These are phyloP conservation scores for Candida glucosophila DNA, from an alignment of 1,139 yeast genomes.

Conservation along the genomic window DNA sequence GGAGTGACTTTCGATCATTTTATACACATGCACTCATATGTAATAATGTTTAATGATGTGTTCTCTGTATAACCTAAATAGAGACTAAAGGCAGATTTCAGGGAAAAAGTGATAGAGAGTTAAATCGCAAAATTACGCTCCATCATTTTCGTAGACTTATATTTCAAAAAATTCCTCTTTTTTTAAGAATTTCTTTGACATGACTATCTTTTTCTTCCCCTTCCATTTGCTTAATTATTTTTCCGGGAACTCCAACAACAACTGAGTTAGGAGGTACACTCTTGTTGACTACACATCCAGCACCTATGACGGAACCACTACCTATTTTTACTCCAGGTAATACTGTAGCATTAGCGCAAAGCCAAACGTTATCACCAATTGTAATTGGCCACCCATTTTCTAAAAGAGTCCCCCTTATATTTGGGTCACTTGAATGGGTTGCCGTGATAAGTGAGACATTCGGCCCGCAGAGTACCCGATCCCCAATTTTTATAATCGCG, in stretches of 20 bases:
- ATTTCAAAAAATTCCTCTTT: too few relatives aligned
- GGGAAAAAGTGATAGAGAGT: too few relatives aligned
- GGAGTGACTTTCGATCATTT: too few relatives aligned
- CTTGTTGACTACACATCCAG: constrained; percentile 55
- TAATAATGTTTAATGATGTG: too few relatives aligned
- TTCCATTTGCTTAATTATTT: constrained; percentile 26
- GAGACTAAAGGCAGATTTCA: too few relatives aligned
- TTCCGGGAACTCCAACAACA: constrained; percentile 56
- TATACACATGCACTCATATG: too few relatives aligned
- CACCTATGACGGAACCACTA: constrained; percentile 54
- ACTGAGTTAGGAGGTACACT: constrained; percentile 46
- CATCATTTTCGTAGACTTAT: too few relatives aligned
- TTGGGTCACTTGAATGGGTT: constrained; percentile 52
- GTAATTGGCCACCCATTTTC: constrained; percentile 50
- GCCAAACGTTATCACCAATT: constrained; percentile 61
- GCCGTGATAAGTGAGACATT: constrained; percentile 55
- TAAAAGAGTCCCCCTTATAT: constrained; percentile 30
- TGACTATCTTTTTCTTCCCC: too few relatives aligned
- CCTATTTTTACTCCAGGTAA: constrained; percentile 66
- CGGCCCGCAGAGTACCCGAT: constrained; percentile 55
- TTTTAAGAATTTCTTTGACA: too few relatives aligned
- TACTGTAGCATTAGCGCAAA: constrained; percentile 46
- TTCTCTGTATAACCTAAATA: too few relatives aligned
- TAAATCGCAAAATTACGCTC: too few relatives aligned
- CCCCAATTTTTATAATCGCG: constrained; percentile 53